Base-by-base conservation (phyloP, 331 rosid species). In the Stylosanthes scabra region DNA sequence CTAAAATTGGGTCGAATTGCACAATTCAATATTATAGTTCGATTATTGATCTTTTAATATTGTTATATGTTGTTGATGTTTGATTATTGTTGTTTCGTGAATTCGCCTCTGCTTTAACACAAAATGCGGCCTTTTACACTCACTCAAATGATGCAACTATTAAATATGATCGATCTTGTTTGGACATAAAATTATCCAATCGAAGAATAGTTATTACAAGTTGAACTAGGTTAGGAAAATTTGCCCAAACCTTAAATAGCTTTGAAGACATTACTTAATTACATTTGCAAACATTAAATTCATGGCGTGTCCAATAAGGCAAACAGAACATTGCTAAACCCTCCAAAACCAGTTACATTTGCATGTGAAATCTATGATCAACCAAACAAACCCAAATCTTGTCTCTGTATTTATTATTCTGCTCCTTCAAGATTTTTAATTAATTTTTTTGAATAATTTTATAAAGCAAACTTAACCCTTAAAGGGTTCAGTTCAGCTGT, bases 51-150 rank as follows among this genome's bases (percentile, higher is more conserved):
- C 51, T 5, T 27, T 60, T 44, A 45, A 9, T 65, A 9, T 57
- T 14, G 44, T 49, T 5, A 31, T 31, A 31, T 52, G 9, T 47
- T 3, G 49, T 44, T 44, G 49, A 44, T 44, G 9, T 41, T 63
- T 13, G 14, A 47, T 47, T 51, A 10, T 82, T 67, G 7, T 71
- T 65, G 77, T 74, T 73, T 84, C 76, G 11, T 70, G 68, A 81
- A 70, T 76, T 52, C 74, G 66, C 73, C 75, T 73, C 62, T 65
- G 80, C 85, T 83, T 81, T 81, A 68, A 57, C 86, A 56, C 76
- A 79, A 78, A 75, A 83, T 85, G 74, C 85, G 82, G 85, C 74
- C 78, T 83, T 85, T 79, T 72, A 52, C 45, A 75, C 49, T 29
- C 59, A 41, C 14, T 66, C 55, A 83, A 78, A 81, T 88, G 81